phyloP scores from a whole-genome alignment of 2,329 filamentous ascomycete species.

The Leptodontidium sp. region DNA sequence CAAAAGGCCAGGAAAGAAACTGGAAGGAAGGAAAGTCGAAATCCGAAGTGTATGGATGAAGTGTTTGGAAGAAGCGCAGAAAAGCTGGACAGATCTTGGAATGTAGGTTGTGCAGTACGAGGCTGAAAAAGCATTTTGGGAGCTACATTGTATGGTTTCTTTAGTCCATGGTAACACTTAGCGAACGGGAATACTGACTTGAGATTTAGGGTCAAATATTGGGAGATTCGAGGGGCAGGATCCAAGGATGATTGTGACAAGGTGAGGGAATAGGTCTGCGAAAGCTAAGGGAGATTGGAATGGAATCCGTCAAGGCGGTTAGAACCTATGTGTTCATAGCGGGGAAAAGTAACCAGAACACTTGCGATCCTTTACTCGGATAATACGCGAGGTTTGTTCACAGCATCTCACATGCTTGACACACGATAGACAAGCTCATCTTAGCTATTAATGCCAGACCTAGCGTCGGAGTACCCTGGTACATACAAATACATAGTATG shows the following conservation, averaged over 20 bases:
- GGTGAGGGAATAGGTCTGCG: too few relatives aligned
- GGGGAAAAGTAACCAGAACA: too few relatives aligned
- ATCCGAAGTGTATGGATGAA: background rate
- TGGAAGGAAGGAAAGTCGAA: background rate
- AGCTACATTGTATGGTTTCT: background rate
- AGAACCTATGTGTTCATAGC: too few relatives aligned
- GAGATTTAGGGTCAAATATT: background rate
- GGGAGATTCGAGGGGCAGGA: background rate
- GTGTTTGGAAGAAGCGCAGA: background rate
- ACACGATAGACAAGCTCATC: too few relatives aligned
- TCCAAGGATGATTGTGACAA: background rate
- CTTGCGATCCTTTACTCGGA: too few relatives aligned
- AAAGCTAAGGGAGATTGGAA: too few relatives aligned
- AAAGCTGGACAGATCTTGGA: background rate
- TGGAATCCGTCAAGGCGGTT: too few relatives aligned
- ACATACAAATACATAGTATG: too few relatives aligned
- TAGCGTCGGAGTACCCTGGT: too few relatives aligned
- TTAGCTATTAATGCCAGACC: too few relatives aligned
- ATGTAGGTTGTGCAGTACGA: constrained; percentile 7
- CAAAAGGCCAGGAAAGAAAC: background rate
- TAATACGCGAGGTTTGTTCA: too few relatives aligned
- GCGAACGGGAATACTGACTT: background rate
- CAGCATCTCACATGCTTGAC: too few relatives aligned
- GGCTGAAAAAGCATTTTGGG: background rate
- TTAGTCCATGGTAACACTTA: background rate